A percentile compares a stretch with the other conserved stretches of the same genome.
These are phyloP conservation scores for Arabis alpina DNA, from an alignment of 345 rosid genomes.

Conservation along the genomic window DNA sequence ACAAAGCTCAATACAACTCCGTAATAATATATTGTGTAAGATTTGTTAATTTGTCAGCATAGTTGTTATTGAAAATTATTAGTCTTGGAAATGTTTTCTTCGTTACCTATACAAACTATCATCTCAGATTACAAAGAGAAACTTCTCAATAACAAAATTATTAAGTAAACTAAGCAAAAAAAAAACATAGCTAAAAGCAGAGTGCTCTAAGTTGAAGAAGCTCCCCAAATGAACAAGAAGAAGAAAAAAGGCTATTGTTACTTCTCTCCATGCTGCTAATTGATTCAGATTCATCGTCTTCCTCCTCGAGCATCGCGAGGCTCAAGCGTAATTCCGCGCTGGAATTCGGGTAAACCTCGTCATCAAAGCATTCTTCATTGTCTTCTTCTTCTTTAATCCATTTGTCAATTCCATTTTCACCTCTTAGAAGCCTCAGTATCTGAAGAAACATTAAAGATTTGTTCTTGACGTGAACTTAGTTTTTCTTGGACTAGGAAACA, in stretches of 20 bases:
- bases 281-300: slow-evolving; percentile 59
- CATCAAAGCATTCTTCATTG: slow-evolving; percentile 55
- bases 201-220: slow-evolving; percentile 44
- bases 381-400: slow-evolving; percentile 39
- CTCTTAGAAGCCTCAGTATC: slow-evolving; percentile 68
- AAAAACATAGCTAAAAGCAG: not conserved
- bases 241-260: slow-evolving; percentile 33
- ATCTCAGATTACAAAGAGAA: too few species aligned
- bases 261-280: slow-evolving; percentile 61
- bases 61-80: too few species aligned
- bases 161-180: not conserved
- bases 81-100: too few species aligned
- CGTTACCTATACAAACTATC: too few species aligned
- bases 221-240: slow-evolving; percentile 56
- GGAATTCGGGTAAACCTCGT: slow-evolving; percentile 79
- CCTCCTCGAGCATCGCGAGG: slow-evolving; percentile 70
- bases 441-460: slow-evolving; percentile 36
- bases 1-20: too few species aligned
- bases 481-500: not conserved
- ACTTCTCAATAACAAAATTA: not conserved
- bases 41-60: too few species aligned
- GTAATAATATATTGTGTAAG: too few species aligned
- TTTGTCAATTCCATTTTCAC: slow-evolving; percentile 45
- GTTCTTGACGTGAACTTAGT: not conserved
- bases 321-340: slow-evolving; percentile 57